Base-by-base conservation (phyloP, 2,329 filamentous ascomycete species). In the Penicillium sp. region DNA sequence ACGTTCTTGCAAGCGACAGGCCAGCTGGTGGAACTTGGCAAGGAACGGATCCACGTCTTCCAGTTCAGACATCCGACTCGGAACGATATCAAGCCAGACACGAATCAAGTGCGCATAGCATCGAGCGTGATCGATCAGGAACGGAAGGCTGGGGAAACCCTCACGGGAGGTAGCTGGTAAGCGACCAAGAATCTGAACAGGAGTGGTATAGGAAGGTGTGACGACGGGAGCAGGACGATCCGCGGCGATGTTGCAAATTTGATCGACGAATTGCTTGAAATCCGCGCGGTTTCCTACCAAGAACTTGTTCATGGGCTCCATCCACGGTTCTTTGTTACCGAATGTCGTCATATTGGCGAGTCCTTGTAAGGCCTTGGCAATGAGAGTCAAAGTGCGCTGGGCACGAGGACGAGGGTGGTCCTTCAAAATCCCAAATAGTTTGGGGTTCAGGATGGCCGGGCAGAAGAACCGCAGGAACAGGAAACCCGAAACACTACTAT, bases 261-360 rank as follows among this genome's bases (percentile, higher is more conserved):
- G 80, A 67, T 97, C 92, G 54, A 96, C 87, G 63, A 92, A 96
- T 42, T 86, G 82, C 69, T 92, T 95, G 71, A 96, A 90, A 35
- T 88, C 83, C 62, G 87, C 81, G 18, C 91, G 84, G 64, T 95
- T 87, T 1, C 83, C 79, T 8, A 79, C 81, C 42, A 97, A 76
- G 63, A 96, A 96, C 39, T 82, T 83, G 67, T 96, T 97, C 92
- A 97, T 97, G 0, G 91, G 91, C 73, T 96, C 92, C 92, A 97
- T 96, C 90, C 91, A 97, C n/a, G 88, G 85, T 71, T 97, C 92
- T 68, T 96, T 95, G 66, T 89, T 92, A 36, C 92, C 92, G 67
- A 96, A 96, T 0, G 85, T 90, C 2, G 90, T 89, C 73, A 96
- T 81, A 68, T 96, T 96, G 16, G 91, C 90, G 52, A 97, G 79